Conservation (phyloP, 2,329 filamentous ascomycete genomes). For the Fusarium foetens region DNA sequence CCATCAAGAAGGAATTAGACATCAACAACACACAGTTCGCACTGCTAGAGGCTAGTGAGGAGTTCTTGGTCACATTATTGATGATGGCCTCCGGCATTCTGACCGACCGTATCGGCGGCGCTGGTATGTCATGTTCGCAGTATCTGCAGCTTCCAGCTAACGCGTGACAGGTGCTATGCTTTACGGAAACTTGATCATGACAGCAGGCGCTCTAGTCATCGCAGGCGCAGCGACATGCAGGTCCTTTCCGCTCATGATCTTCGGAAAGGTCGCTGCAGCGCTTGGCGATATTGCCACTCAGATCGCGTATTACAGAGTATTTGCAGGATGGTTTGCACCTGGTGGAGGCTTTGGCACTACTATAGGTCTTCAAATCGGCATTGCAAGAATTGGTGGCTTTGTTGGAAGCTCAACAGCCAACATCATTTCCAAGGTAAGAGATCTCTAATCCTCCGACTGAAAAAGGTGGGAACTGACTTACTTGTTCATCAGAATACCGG, state of each 20-base stretch:
- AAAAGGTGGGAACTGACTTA: rapidly evolving
- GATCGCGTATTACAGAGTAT: background rate
- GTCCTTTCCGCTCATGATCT: background rate
- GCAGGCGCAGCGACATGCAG: background rate
- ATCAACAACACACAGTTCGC: background rate
- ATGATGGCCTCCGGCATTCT: background rate
- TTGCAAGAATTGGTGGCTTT: rapidly evolving
- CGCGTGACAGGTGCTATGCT: background rate
- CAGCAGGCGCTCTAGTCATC: rapidly evolving
- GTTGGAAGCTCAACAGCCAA: background rate
- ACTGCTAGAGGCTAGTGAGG: background rate
- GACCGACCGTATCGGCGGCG: rapidly evolving
- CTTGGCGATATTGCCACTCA: background rate
- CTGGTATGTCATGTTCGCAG: too few species aligned
- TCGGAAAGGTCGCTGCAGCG: background rate
- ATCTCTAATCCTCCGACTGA: rapidly evolving
- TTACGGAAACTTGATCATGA: background rate
- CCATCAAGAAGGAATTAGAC: background rate
- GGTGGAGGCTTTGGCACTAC: background rate
- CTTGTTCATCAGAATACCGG: background rate
- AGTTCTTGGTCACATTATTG: background rate
- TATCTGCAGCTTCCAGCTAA: too few species aligned
- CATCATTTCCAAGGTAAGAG: background rate
- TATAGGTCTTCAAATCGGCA: background rate
- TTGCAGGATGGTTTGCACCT: background rate